Conservation (phyloP, 1,139 yeast species). For the Saccharomyces hybrid region DNA sequence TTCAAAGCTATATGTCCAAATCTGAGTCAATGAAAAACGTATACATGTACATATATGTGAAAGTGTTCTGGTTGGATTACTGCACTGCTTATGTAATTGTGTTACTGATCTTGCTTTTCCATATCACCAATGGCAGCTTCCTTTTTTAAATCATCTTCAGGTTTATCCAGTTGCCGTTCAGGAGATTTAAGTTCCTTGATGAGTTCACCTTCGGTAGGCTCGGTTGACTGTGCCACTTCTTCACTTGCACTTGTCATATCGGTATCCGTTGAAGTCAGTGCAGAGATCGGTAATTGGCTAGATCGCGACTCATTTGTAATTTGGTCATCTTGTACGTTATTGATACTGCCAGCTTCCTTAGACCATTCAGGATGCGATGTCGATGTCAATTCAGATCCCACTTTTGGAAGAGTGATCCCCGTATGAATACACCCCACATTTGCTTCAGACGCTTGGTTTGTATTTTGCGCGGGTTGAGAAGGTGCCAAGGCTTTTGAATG, state of each 20-base stretch:
- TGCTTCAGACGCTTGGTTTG: not conserved
- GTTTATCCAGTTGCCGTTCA: not conserved
- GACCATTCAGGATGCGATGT: not conserved
- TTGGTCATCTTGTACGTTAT: not conserved
- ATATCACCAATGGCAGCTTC: not conserved
- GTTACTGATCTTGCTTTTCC: not conserved
- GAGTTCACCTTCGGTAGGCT: not conserved
- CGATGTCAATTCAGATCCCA: not conserved
- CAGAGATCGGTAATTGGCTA: not conserved
- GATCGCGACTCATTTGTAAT: not conserved
- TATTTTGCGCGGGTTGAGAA: not conserved
- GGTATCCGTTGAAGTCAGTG: not conserved
- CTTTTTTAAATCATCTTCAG: not conserved
- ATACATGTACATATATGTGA: not conserved
- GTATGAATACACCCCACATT: not conserved
- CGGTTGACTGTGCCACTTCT: not conserved
- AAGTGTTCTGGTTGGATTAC: not conserved
- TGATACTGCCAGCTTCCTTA: not conserved
- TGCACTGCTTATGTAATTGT: not conserved
- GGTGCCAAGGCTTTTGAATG: not conserved
- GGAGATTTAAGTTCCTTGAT: not conserved
- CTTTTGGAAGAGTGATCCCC: not conserved
- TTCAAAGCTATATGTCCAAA: not conserved
- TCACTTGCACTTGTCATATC: not conserved
- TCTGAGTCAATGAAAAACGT: not conserved